Conservation (phyloP, 2,329 filamentous ascomycete species). For the Camillea tinctor region DNA sequence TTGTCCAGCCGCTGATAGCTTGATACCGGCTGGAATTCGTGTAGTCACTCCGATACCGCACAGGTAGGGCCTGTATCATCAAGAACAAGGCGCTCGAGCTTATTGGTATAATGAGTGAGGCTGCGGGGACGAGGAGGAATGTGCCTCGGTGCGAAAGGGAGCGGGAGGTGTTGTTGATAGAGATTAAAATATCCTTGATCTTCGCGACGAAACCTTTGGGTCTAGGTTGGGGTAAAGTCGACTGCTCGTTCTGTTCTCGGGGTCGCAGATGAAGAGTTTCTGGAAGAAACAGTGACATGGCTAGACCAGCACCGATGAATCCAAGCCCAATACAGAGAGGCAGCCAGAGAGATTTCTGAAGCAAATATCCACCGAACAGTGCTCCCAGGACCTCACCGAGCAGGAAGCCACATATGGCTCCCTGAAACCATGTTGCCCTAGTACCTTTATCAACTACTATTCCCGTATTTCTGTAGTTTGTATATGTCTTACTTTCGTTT, state of each 20-base stretch:
- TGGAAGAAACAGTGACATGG: neutral
- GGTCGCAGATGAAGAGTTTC: neutral
- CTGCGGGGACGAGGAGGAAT: neutral
- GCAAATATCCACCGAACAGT: neutral
- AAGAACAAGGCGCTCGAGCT: neutral
- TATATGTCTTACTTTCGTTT: slow-evolving; percentile 6
- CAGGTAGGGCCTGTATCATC: neutral
- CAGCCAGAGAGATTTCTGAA: neutral
- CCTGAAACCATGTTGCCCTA: slow-evolving; percentile 6
- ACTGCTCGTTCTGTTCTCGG: neutral
- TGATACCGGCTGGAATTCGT: neutral
- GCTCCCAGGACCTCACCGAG: slow-evolving; percentile 1
- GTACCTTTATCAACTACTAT: neutral
- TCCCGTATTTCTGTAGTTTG: neutral
- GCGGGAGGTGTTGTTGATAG: neutral
- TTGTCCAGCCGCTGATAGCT: neutral
- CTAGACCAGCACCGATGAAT: neutral
- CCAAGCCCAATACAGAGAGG: neutral
- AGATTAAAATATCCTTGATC: neutral
- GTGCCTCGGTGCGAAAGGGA: neutral
- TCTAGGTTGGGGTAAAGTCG: neutral
- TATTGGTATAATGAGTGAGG: neutral
- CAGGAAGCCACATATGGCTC: slow-evolving; percentile 1
- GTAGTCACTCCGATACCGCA: neutral
- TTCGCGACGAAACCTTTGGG: neutral